Evolutionary conservation across 2,329 filamentous ascomycete genomes (phyloP).

Genomic region (Fusarium metavorans): DNA sequence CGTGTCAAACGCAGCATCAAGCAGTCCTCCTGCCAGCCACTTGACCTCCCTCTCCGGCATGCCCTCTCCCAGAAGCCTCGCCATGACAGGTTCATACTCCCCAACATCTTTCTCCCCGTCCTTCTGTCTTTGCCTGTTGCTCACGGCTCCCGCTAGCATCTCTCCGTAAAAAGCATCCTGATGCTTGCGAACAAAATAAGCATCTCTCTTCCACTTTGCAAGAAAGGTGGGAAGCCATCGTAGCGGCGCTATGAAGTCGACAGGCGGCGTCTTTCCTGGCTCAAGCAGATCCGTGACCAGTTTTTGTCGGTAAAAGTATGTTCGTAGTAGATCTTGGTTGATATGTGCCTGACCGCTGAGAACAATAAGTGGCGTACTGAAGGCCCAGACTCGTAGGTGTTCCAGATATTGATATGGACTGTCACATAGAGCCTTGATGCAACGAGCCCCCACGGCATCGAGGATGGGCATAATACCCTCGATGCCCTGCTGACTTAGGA

Average conservation of each 20-base stretch:
- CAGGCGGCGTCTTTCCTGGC: conserved; percentile 43
- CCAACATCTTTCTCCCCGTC: conserved; percentile 1
- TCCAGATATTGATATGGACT: conserved; percentile 24
- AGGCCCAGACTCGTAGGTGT: conserved; percentile 39
- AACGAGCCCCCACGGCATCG: conserved; percentile 35
- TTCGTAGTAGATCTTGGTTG: conserved; percentile 16
- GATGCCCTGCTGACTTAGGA: conserved; percentile 39
- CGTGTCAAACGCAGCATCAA: conserved; percentile 45
- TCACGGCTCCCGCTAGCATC: conserved; percentile 15
- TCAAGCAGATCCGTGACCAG: conserved; percentile 41
- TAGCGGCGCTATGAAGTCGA: conserved; percentile 42
- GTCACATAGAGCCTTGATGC: conserved; percentile 32
- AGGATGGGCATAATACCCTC: conserved; percentile 28
- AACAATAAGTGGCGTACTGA: conserved; percentile 41
- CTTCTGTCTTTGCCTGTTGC: conserved; percentile 8
- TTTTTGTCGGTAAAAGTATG: conserved; percentile 39
- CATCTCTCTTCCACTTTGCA: conserved; percentile 39
- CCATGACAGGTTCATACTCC: conserved; percentile 26
- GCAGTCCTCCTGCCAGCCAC: conserved; percentile 31
- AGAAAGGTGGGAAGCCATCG: conserved; percentile 33
- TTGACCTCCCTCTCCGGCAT: conserved; percentile 36
- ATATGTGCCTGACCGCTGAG: conserved; percentile 39
- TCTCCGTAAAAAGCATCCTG: conserved; percentile 35
- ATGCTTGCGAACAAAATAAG: conserved; percentile 34
- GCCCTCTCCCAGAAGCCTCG: conserved; percentile 32